These are phyloP conservation scores for Curvularia lunata DNA, from an alignment of 2,329 filamentous ascomycete genomes.

Conservation along the genomic window DNA sequence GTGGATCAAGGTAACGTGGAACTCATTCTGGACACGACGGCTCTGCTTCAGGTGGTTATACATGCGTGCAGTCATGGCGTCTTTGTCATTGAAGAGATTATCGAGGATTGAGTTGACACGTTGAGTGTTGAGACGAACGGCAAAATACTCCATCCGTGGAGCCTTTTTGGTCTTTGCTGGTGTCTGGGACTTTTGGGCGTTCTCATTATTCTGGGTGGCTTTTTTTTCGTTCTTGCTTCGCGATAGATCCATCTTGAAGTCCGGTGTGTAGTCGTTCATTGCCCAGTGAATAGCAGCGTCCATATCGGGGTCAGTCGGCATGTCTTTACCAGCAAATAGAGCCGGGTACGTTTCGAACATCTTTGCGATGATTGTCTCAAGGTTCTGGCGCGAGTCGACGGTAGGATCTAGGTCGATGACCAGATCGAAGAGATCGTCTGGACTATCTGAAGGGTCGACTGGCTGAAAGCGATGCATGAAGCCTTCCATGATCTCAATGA, in stretches of 20 bases:
- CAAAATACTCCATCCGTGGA: slow-evolving; percentile 68
- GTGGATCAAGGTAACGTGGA: slow-evolving; percentile 95
- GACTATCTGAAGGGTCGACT: slow-evolving; percentile 67
- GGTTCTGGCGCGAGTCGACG: slow-evolving; percentile 78
- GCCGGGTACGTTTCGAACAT: slow-evolving; percentile 80
- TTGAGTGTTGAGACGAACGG: slow-evolving; percentile 60
- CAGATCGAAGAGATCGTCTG: slow-evolving; percentile 82
- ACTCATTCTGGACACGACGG: slow-evolving; percentile 79
- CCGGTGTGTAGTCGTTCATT: slow-evolving; percentile 76
- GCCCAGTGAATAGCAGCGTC: slow-evolving; percentile 80
- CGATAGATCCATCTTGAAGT: slow-evolving; percentile 76
- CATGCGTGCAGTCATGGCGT: slow-evolving; percentile 66
- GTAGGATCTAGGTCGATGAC: slow-evolving; percentile 84
- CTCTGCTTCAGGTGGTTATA: slow-evolving; percentile 77
- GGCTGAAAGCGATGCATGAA: slow-evolving; percentile 88
- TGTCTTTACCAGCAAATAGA: slow-evolving; percentile 64
- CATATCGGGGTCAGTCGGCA: slow-evolving; percentile 76
- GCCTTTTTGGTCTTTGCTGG: slow-evolving; percentile 57
- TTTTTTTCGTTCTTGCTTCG: slow-evolving; percentile 45
- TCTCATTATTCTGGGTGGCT: slow-evolving; percentile 32
- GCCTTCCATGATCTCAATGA: slow-evolving; percentile 90
- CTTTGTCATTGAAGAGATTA: slow-evolving; percentile 67
- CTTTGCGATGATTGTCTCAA: slow-evolving; percentile 76
- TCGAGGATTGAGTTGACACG: slow-evolving; percentile 68
- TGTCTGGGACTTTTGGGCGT: slow-evolving; percentile 27